Conservation (phyloP, 208 protist genomes). For the Trypanosoma brucei region DNA sequence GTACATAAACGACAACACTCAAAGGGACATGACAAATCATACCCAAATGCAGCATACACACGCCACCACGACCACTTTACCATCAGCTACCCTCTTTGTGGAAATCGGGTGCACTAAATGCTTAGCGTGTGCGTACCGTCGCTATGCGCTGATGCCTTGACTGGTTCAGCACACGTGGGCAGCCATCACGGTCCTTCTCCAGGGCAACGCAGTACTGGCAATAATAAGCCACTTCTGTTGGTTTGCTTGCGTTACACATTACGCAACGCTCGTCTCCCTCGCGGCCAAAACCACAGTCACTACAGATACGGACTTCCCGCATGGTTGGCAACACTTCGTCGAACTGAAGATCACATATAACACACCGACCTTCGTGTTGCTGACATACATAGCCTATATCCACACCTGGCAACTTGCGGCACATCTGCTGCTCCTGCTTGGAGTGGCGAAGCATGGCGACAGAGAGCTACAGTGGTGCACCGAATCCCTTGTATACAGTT, state of each 20-base stretch:
- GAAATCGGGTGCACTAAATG: neutral
- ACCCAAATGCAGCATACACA: too few relatives aligned
- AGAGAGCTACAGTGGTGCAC: neutral
- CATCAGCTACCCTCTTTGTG: too few relatives aligned
- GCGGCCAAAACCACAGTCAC: constrained; percentile 76
- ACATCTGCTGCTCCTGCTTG: constrained; percentile 83
- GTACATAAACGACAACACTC: too few relatives aligned
- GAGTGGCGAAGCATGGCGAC: constrained; percentile 71
- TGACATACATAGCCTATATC: constrained; percentile 75
- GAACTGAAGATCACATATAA: constrained; percentile 84
- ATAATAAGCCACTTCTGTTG: constrained; percentile 85
- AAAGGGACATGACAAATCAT: too few relatives aligned
- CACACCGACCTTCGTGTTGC: constrained; percentile 85
- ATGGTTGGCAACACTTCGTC: constrained; percentile 70
- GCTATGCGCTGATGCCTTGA: constrained; percentile 65
- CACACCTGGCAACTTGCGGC: constrained; percentile 74
- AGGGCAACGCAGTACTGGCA: constrained; percentile 80
- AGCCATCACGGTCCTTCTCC: constrained; percentile 89
- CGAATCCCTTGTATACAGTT: neutral
- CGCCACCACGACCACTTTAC: too few relatives aligned
- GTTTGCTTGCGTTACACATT: constrained; percentile 60
- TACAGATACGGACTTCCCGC: constrained; percentile 78
- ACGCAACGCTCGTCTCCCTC: constrained; percentile 82
- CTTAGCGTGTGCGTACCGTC: constrained; percentile 29
- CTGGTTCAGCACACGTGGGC: constrained; percentile 78